These are phyloP conservation scores for Cystobasidium tubakii DNA, from an alignment of 768 basidiomycete species.

Conservation along the genomic window DNA sequence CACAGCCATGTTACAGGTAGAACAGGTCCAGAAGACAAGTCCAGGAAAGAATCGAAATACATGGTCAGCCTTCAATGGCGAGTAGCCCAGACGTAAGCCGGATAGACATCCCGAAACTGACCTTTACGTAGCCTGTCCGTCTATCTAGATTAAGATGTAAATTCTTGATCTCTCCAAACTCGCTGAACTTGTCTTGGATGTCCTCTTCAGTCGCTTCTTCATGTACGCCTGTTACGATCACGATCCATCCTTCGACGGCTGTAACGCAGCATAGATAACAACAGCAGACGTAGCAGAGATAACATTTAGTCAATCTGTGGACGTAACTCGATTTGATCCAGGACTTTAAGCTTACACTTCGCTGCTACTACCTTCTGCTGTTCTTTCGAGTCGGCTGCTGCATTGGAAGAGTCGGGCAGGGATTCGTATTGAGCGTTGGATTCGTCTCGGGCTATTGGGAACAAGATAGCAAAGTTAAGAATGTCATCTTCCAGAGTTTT, in stretches of 20 bases:
- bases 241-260: constrained; percentile 99
- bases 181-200: constrained; percentile 88
- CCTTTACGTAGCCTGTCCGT: constrained; percentile 97
- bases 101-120: constrained; percentile 46
- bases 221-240: constrained; percentile 90
- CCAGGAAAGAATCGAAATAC: too few relatives aligned
- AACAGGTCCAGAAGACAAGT: too few relatives aligned
- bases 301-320: not conserved
- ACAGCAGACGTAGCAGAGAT: not conserved
- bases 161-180: constrained; percentile 96
- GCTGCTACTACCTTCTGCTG: constrained; percentile 34
- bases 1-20: not conserved
- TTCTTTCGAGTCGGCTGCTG: constrained; percentile 15
- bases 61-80: too few relatives aligned
- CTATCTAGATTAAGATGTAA: constrained; percentile 93
- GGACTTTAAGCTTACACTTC: constrained; percentile 14
- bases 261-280: not conserved
- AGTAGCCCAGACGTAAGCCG: too few relatives aligned
- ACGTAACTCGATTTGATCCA: not conserved
- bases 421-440: constrained; percentile 33
- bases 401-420: constrained; percentile 28
- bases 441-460: constrained; percentile 36
- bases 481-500: too few relatives aligned
- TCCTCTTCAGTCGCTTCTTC: constrained; percentile 99
- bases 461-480: not conserved